A percentile compares a stretch with the other conserved stretches of the same genome.
These are phyloP conservation scores for Suhomyces panamericanus DNA, from an alignment of 1,139 yeast species.

Conservation along the genomic window DNA sequence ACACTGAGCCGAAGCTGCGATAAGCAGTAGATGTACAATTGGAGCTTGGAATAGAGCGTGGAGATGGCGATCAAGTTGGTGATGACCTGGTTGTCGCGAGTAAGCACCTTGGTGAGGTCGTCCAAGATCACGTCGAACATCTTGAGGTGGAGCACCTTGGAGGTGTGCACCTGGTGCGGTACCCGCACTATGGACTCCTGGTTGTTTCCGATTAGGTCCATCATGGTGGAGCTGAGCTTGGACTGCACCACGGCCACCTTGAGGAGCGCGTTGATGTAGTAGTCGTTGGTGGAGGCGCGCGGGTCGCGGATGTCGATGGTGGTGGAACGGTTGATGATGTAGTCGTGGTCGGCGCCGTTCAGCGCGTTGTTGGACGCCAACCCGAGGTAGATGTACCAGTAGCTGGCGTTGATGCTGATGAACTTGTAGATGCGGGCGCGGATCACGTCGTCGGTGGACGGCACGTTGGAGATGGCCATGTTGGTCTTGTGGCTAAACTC, in stretches of 20 bases:
- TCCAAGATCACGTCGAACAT: conserved; percentile 47
- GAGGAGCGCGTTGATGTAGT: conserved; percentile 41
- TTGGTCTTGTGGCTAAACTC: conserved; percentile 49
- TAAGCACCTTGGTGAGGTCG: conserved; percentile 26
- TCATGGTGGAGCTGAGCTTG: conserved; percentile 44
- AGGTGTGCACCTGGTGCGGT: conserved; percentile 26
- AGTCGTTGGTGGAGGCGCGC: conserved; percentile 25
- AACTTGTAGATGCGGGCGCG: conserved; percentile 49
- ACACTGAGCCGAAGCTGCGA: conserved; percentile 31
- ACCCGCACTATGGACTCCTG: conserved; percentile 16
- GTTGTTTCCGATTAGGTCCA: conserved; percentile 27
- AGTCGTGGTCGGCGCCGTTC: conserved; percentile 46
- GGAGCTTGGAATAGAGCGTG: conserved; percentile 42
- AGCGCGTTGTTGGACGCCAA: conserved; percentile 40
- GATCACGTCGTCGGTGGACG: conserved; percentile 36
- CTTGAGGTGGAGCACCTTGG: conserved; percentile 39
- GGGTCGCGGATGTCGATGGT: conserved; percentile 27
- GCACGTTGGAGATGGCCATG: conserved; percentile 34
- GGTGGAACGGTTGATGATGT: conserved; percentile 39
- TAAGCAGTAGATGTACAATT: conserved; percentile 40
- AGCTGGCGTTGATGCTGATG: conserved; percentile 45
- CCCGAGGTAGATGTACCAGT: conserved; percentile 47
- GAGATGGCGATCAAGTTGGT: conserved; percentile 34
- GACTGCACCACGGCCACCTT: conserved; percentile 45
- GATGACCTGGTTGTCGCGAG: conserved; percentile 18